Base-by-base conservation (phyloP, 768 basidiomycete genomes). In the Mycena galericulata region DNA sequence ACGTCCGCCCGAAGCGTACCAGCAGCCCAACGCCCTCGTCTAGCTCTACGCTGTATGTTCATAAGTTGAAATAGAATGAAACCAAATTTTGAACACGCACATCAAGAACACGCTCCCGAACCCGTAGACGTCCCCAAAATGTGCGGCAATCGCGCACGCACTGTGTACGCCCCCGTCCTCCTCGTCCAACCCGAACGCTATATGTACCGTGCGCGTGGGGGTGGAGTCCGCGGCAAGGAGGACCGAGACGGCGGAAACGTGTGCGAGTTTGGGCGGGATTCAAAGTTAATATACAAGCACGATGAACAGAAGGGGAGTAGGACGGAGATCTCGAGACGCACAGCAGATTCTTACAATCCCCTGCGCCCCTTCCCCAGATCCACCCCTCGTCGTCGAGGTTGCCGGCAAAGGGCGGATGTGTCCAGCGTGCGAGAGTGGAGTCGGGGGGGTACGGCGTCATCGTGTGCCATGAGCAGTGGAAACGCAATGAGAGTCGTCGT, bases 301-400 rank as follows among this genome's bases (percentile, higher is more conserved):
- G 14, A 20, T 6, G 3, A 22, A 24, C n/a, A 14, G 20, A 18
- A 22, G n/a, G n/a, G n/a, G n/a, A n/a, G n/a, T n/a, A n/a, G n/a
- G n/a, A n/a, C n/a, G n/a, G 0, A 1, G n/a, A 30, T 14, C 54
- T 0, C 0, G 22, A 22, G 14, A 60, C 57, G 10, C 26, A 53
- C 68, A 64, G 51, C n/a, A 60, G 29, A 53, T 69, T 69, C 32
- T 69, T 69, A n/a, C 62, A 64, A 65, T 88, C 87, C 41, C 68
- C 76, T 6, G 78, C 75, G 0, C 87, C 87, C 17, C 88, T 79
- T 8, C 88, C 88, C 87, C 87, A 89, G 32, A 88, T 72, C 68
- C 77, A 76, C 0, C 50, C 70, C 32, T 65, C 40, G 77, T 82
- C 82, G 57, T 85, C 84, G 46, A 76, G 81, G 26, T 78, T 58